Evolutionary conservation across 495 filamentous ascomycete genomes (phyloP).

Genomic region (Mycothermus thermophilus): DNA sequence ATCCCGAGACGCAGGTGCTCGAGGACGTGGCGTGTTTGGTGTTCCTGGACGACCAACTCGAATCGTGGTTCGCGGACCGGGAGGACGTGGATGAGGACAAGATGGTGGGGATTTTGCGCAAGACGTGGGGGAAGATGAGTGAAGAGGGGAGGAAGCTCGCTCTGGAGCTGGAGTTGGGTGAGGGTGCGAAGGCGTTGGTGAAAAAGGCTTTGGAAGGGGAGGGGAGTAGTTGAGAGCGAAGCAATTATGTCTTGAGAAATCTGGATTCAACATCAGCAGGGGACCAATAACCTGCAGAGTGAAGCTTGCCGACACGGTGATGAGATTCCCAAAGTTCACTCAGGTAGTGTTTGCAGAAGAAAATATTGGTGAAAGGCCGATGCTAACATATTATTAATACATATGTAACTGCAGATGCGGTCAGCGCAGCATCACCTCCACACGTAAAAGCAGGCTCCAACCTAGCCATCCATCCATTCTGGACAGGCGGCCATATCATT

Average conservation of each 20-base stretch:
- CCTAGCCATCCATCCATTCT: too few relatives aligned
- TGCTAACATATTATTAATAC: too few relatives aligned
- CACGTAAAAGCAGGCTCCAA: too few relatives aligned
- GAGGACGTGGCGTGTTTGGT: conserved; percentile 81
- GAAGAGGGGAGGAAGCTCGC: conserved; percentile 52
- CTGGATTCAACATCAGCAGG: not conserved
- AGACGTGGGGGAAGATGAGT: conserved; percentile 81
- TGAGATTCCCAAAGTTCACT: too few relatives aligned
- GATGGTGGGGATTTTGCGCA: conserved; percentile 54
- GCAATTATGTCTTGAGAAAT: not conserved
- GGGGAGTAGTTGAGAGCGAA: not conserved
- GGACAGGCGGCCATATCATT: too few relatives aligned
- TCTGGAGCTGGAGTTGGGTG: conserved; percentile 48
- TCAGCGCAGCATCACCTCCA: too few relatives aligned
- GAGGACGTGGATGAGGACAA: conserved; percentile 54
- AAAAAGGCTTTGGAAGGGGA: conserved; percentile 41
- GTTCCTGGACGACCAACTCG: conserved; percentile 74
- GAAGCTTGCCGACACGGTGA: too few relatives aligned
- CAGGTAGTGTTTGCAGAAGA: too few relatives aligned
- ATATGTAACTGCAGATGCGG: too few relatives aligned
- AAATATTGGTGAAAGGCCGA: too few relatives aligned
- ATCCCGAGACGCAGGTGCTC: conserved; percentile 54
- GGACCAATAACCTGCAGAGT: too few relatives aligned
- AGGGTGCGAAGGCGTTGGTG: conserved; percentile 44
- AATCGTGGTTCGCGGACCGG: conserved; percentile 46